Percentiles rank a stretch among this genome's conserved stretches.
These are phyloP conservation scores for Ampelocalamus luodianensis DNA, from an alignment of 176 grass and related monocot genomes.

Conservation along the genomic window DNA sequence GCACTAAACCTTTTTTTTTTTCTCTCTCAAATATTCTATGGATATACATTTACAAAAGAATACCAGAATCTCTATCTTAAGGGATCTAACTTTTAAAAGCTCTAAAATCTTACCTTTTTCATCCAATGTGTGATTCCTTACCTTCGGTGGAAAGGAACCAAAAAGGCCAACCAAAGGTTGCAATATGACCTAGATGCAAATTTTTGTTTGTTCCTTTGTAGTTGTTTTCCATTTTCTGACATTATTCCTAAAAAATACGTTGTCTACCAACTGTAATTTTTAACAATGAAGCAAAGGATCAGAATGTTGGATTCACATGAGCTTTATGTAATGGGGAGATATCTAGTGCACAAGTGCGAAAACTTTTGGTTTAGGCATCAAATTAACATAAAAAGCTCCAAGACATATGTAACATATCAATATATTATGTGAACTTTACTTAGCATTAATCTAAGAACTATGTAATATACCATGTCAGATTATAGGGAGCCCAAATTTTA, in stretches of 20 bases:
- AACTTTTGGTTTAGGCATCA: not conserved
- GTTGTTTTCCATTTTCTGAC: not conserved
- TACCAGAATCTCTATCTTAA: conserved; percentile 31
- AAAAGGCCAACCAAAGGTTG: not conserved
- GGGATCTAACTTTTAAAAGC: conserved; percentile 12
- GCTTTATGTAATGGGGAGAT: not conserved
- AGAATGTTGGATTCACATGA: not conserved
- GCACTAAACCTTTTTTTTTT: not conserved
- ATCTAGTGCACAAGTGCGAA: not conserved
- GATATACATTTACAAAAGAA: not conserved
- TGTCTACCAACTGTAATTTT: not conserved
- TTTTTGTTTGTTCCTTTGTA: not conserved
- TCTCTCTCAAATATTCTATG: conserved; percentile 26
- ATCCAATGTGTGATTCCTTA: conserved; percentile 25
- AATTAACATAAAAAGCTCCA: not conserved
- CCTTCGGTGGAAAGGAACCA: conserved; percentile 15
- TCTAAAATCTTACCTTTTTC: conserved; percentile 29
- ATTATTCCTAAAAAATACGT: not conserved
- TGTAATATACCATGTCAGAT: not conserved
- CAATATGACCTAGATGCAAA: not conserved
- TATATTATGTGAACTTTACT: not conserved
- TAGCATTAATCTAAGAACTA: conserved; percentile 2
- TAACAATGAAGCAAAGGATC: not conserved
- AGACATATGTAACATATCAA: not conserved
- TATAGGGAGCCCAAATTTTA: not conserved